Evolutionary conservation across 805 yeast genomes (phyloP), one percentile per base, ranked within the genome.

Genomic region (Clavispora phyllophila): DNA sequence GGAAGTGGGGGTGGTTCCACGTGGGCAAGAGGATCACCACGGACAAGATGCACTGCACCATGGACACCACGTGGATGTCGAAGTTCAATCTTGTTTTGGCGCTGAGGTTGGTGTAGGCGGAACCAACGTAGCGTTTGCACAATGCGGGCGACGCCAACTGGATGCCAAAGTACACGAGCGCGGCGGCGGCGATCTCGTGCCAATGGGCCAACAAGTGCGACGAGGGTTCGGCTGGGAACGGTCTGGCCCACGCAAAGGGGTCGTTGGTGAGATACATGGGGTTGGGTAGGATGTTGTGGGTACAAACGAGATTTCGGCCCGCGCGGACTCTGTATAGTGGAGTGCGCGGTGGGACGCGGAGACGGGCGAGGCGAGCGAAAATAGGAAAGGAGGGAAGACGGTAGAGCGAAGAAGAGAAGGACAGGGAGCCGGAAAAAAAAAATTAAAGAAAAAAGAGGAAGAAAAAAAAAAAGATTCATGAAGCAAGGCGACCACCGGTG

Each of bases 21-120:
- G 84, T 71, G 6, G 95, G 95, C 37, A 78, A 57, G 25, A 85
- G 71, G 8, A 79, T 57, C 8, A 59, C 58, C 20, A 87, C 64
- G 9, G 96, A 81, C 6, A 86, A 48, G 1, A 87, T 36, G 39
- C 93, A 79, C 62, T 93, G 97, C 15, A 89, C 78, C 79, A 86
- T 81, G 2, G 97, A 83, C 3, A 88, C 96, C 10, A 86, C 73
- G 62, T 93, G 98, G 53, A 90, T 86, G 62, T 93, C 96, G 60
- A 87, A 93, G 61, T 91, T 88, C 48, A 81, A 54, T 58, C 73
- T 76, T 32, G 74, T 70, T 53, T 77, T 77, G 19, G 56, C 49
- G 34, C 60, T 50, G 36, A 79, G 63, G 3, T 61, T 52, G 5
- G 75, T 73, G 64, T 89, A 89, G 45, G 70, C 59, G 17, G 63